A percentile compares a stretch with the other conserved stretches of the same genome.
Evolutionary conservation across 2,329 filamentous ascomycete species (phyloP).

Genomic region (Emmonsiellopsis sp.): DNA sequence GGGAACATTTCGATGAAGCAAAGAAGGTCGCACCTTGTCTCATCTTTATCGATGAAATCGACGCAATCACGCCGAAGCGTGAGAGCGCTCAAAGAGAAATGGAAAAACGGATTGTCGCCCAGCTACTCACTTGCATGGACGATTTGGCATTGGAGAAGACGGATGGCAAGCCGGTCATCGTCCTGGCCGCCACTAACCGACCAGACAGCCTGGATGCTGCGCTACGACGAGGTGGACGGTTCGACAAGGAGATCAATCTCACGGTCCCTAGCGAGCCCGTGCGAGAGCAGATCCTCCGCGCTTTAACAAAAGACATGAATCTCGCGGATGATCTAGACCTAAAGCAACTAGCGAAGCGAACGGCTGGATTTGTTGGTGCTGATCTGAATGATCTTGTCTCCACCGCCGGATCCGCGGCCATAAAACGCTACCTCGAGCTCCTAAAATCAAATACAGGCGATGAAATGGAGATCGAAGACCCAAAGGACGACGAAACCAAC

Average conservation of each 20-base stretch:
- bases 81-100: constrained; percentile 79
- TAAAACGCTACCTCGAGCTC: constrained; percentile 49
- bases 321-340: constrained; percentile 66
- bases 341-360: constrained; percentile 63
- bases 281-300: constrained; percentile 66
- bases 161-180: constrained; percentile 69
- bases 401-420: constrained; percentile 56
- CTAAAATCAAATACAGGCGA: constrained; percentile 37
- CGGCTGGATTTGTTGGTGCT: constrained; percentile 85
- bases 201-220: constrained; percentile 78
- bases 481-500: background rate
- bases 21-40: constrained; percentile 77
- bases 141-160: constrained; percentile 63
- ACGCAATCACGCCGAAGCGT: constrained; percentile 79
- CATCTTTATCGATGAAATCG: constrained; percentile 86
- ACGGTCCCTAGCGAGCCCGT: constrained; percentile 73
- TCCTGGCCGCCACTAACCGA: constrained; percentile 82
- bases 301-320: constrained; percentile 57
- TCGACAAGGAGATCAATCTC: constrained; percentile 77
- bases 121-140: constrained; percentile 81
- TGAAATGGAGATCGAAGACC: constrained; percentile 45
- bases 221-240: constrained; percentile 62
- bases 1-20: constrained; percentile 81
- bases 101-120: constrained; percentile 76
- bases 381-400: constrained; percentile 68